phyloP scores from a whole-genome alignment of 169 alveolate genomes.

The Babesia microti region DNA sequence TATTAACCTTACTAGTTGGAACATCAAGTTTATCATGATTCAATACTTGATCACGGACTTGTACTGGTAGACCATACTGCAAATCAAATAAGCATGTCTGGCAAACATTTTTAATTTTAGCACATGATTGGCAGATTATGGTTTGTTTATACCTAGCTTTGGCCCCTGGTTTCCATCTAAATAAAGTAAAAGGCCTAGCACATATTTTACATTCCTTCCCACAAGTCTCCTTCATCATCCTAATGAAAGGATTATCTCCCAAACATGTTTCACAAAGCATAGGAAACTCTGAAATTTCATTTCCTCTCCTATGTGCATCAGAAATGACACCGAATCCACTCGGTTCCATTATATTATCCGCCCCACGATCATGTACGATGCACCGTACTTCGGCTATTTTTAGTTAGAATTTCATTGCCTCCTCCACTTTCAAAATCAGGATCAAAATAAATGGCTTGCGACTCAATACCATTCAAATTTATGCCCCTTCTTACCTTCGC shows the following conservation, averaged over 20 bases:
- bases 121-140: slow-evolving; percentile 92
- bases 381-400: too few relatives aligned
- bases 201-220: slow-evolving; percentile 95
- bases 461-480: slow-evolving; percentile 68
- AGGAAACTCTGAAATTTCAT: slow-evolving; percentile 91
- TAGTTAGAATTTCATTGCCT: too few relatives aligned
- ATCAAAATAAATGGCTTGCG: slow-evolving; percentile 76
- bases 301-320: slow-evolving; percentile 54
- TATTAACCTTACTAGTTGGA: slow-evolving; percentile 59
- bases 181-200: slow-evolving; percentile 90
- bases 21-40: slow-evolving; percentile 34
- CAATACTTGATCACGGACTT: slow-evolving; percentile 51
- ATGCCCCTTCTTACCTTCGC: slow-evolving; percentile 62
- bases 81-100: slow-evolving; percentile 94
- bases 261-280: slow-evolving; percentile 93
- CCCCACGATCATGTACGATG: too few relatives aligned
- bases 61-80: slow-evolving; percentile 93
- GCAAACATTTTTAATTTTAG: slow-evolving; percentile 95
- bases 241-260: slow-evolving; percentile 92
- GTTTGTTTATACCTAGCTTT: slow-evolving; percentile 89
- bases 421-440: slow-evolving; percentile 69
- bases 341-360: slow-evolving; percentile 50
- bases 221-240: slow-evolving; percentile 88
- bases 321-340: slow-evolving; percentile 65
- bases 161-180: slow-evolving; percentile 95